A percentile compares a stretch with the other conserved stretches of the same genome.
These are phyloP conservation scores for Mimosa pudica DNA, from an alignment of 306 rosid species.

Conservation along the genomic window DNA sequence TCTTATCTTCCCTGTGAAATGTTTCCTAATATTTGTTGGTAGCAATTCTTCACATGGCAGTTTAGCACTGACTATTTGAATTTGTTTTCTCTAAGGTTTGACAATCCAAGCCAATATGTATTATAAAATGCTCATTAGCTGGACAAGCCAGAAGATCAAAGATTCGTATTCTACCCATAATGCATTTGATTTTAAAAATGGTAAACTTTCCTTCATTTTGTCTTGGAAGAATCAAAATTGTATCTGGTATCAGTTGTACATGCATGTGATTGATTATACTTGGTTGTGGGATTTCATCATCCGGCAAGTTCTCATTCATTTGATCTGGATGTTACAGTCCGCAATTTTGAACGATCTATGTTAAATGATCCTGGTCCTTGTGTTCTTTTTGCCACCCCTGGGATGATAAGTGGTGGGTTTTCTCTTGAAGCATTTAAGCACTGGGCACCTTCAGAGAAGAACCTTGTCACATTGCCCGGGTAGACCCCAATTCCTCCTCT, in stretches of 20 bases:
- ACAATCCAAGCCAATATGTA: slow-evolving; percentile 89
- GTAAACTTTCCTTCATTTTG: slow-evolving; percentile 35
- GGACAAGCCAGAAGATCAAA: slow-evolving; percentile 97
- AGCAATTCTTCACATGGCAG: slow-evolving; percentile 20
- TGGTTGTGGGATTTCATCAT: slow-evolving; percentile 25
- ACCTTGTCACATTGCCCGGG: slow-evolving; percentile 89
- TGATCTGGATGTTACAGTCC: slow-evolving; percentile 64
- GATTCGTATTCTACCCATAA: slow-evolving; percentile 70
- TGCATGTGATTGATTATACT: slow-evolving; percentile 1
- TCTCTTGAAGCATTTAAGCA: slow-evolving; percentile 91
- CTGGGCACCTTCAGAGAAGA: slow-evolving; percentile 87
- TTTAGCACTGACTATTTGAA: slow-evolving; percentile 30
- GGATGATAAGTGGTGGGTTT: slow-evolving; percentile 90
- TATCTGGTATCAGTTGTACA: neutral
- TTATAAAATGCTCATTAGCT: slow-evolving; percentile 86
- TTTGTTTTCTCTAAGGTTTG: slow-evolving; percentile 63
- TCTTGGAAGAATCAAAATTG: slow-evolving; percentile 1
- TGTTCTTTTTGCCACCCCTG: slow-evolving; percentile 98
- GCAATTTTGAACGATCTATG: slow-evolving; percentile 80
- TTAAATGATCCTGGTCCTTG: slow-evolving; percentile 88
- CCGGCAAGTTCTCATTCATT: slow-evolving; percentile 31
- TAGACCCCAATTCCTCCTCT: slow-evolving; percentile 32
- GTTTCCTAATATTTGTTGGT: slow-evolving; percentile 23
- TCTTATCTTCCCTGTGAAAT: slow-evolving; percentile 6
- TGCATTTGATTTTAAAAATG: slow-evolving; percentile 88